Evolutionary conservation across 768 basidiomycete species (phyloP).

Genomic region (Trametes punicea): DNA sequence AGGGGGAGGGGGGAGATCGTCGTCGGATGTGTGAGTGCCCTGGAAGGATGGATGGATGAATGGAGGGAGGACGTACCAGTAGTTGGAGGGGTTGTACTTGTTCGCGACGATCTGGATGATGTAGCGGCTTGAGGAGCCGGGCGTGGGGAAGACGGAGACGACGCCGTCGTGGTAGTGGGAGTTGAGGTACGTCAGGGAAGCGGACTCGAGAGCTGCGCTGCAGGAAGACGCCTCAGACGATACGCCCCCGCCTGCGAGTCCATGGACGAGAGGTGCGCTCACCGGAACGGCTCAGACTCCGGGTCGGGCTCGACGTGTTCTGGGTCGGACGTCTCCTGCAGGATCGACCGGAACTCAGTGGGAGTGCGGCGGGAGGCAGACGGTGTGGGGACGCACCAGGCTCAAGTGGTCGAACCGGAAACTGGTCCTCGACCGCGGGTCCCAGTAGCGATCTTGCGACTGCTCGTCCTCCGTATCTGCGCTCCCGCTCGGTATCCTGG

Average conservation of each 20-base stretch:
- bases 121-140: slow-evolving; percentile 45
- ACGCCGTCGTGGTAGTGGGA: slow-evolving; percentile 86
- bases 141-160: slow-evolving; percentile 62
- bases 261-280: slow-evolving; percentile 14
- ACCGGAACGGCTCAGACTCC: slow-evolving; percentile 78
- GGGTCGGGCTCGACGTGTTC: slow-evolving; percentile 57
- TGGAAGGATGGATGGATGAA: not conserved
- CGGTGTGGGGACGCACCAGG: slow-evolving; percentile 51
- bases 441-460: slow-evolving; percentile 70
- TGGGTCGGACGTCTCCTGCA: slow-evolving; percentile 75
- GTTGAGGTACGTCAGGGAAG: slow-evolving; percentile 62
- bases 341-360: not conserved
- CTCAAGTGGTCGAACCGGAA: slow-evolving; percentile 86
- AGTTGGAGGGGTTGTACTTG: slow-evolving; percentile 92
- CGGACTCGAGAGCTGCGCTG: slow-evolving; percentile 69
- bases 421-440: slow-evolving; percentile 73
- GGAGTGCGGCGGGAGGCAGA: not conserved
- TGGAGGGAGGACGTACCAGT: slow-evolving; percentile 55
- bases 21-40: no score
- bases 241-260: not conserved
- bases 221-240: not conserved
- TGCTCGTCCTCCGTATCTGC: slow-evolving; percentile 34
- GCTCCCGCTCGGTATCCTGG: slow-evolving; percentile 37
- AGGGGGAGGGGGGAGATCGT: no score
- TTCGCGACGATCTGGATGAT: slow-evolving; percentile 88